Base-by-base conservation (phyloP, 805 yeast species). In the Zygoascus flipseniorum region DNA sequence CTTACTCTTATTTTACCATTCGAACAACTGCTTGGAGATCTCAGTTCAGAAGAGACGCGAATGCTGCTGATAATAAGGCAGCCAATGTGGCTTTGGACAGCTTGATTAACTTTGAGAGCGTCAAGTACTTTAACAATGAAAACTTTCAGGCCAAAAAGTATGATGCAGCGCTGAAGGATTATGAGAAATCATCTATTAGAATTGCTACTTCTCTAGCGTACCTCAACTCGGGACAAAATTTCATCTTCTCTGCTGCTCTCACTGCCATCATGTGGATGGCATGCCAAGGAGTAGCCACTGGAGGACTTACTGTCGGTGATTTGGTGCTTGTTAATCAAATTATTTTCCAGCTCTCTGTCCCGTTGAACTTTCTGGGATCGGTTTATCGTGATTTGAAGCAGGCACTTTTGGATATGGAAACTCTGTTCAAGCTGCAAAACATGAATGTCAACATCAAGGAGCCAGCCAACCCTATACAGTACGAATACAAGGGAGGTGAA, bases 231-330 rank as follows among this genome's bases (percentile, higher is more conserved):
- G 92, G 92, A n/a, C 93, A 85, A 67, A 84, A 82, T 64, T 61
- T 85, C 52, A 85, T 85, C 20, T 85, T 85, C 70, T 87, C 97
- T 0, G 70, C 86, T 43, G 98, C 99, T 1, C 73, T 93, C 58
- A 93, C 99, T 1, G 86, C 83, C 1, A 93, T 93, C 95, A 93
- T 93, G 99, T 93, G 87, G 68, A 84, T 93, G 95, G 97, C 97
- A 14, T 88, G 96, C 62, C 81, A 82, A 52, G 98, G 98, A 28
- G 93, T 93, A n/a, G 82, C 89, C 13, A 69, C 78, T 2, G 96
- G 96, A 0, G 69, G 80, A 0, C 72, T 93, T 52, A 85, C 95
- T 0, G 97, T 93, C 19, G 99, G 99, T 60, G 99, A 93, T 66
- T 75, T 93, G 64, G 98, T 93, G 19, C 74, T 93, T 56, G 92